phyloP scores from a whole-genome alignment of 2,329 filamentous ascomycete species.

The Trichoderma brevicompactum region DNA sequence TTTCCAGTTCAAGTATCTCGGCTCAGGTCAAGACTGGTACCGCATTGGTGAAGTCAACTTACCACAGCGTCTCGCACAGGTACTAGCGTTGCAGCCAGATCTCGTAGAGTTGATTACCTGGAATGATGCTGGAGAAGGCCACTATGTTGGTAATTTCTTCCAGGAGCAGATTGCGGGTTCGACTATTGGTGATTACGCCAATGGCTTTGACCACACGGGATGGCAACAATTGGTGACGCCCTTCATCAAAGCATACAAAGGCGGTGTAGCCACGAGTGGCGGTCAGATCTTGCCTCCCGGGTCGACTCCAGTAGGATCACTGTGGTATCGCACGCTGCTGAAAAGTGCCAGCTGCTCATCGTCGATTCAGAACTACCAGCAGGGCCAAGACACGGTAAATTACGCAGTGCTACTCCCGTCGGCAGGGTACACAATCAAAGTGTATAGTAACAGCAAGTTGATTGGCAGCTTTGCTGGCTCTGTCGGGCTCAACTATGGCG shows the following conservation, averaged over 20 bases:
- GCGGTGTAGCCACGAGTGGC: conserved; percentile 2
- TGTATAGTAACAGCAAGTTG: conserved; percentile 2
- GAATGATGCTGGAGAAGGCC: conserved; percentile 20
- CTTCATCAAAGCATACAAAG: conserved; percentile 23
- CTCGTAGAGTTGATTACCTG: conserved; percentile 6
- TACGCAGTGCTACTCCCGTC: conserved; percentile 14
- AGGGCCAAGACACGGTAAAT: conserved; percentile 16
- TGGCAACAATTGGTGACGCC: conserved; percentile 22
- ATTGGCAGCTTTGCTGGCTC: conserved; percentile 17
- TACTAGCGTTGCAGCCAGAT: conserved; percentile 7
- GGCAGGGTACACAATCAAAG: conserved; percentile 5
- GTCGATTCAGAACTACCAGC: conserved; percentile 13
- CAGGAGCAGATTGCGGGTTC: conserved; percentile 14
- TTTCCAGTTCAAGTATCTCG: conserved; percentile 21
- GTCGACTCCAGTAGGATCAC: conserved; percentile 8
- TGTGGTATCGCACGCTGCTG: conserved; percentile 17
- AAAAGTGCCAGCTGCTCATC: conserved; percentile 19
- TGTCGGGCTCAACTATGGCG: conserved; percentile 6
- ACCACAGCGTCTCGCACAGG: conserved; percentile 6
- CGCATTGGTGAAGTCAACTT: conserved; percentile 18
- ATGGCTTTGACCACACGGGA: conserved; percentile 20
- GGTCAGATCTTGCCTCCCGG: conserved; percentile 16
- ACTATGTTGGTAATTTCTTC: conserved; percentile 24
- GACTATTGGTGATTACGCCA: conserved; percentile 6
- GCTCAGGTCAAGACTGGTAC: conserved; percentile 13